Conservation (phyloP, 1,139 yeast species). For the Casaregolazyma suthepensis region DNA sequence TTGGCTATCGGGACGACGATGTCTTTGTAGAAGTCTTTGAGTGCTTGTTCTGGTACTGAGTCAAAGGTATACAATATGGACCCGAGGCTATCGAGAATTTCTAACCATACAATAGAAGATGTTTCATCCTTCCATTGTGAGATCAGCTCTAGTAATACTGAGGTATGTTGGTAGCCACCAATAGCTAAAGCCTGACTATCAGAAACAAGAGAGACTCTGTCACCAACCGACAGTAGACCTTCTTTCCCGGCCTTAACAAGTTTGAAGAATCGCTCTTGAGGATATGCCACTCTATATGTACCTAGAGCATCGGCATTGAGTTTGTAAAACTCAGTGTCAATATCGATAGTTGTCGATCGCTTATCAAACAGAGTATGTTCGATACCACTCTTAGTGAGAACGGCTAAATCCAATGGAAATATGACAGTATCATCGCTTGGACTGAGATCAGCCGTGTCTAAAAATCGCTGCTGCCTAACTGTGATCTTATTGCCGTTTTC, state of each 20-base stretch:
- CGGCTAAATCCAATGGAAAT: constrained; percentile 77
- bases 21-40: constrained; percentile 43
- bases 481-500: constrained; percentile 16
- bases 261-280: constrained; percentile 66
- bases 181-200: constrained; percentile 71
- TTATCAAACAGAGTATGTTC: constrained; percentile 49
- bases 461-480: constrained; percentile 52
- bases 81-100: constrained; percentile 41
- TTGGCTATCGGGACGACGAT: constrained; percentile 55
- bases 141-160: constrained; percentile 57
- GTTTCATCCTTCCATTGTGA: constrained; percentile 60
- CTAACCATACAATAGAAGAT: constrained; percentile 55
- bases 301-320: constrained; percentile 80
- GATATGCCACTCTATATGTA: constrained; percentile 73
- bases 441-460: constrained; percentile 50
- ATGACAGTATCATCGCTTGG: constrained; percentile 42
- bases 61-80: constrained; percentile 62
- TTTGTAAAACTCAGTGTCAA: constrained; percentile 51
- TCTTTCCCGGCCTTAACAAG: constrained; percentile 64
- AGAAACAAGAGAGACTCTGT: constrained; percentile 79
- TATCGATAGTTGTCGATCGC: background rate
- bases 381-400: constrained; percentile 60
- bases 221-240: constrained; percentile 69
- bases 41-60: constrained; percentile 44
- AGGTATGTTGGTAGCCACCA: constrained; percentile 66